These are phyloP conservation scores for Purpureocillium lavendulum DNA, from an alignment of 2,329 filamentous ascomycete species.

Conservation along the genomic window DNA sequence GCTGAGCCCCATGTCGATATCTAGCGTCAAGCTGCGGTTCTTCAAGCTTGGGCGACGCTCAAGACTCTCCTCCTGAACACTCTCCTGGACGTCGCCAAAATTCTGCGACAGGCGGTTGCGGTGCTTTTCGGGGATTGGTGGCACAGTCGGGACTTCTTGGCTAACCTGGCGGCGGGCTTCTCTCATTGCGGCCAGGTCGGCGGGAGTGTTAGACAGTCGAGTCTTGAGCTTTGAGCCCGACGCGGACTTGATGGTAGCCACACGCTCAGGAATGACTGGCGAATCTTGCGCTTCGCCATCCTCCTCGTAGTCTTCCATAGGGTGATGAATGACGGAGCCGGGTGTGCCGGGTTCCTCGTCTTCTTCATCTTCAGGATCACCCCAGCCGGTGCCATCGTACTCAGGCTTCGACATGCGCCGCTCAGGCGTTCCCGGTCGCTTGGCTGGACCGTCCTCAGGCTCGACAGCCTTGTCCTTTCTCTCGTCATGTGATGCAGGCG, in stretches of 20 bases:
- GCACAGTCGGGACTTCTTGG: conserved; percentile 55
- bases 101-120: conserved; percentile 45
- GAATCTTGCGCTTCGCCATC: conserved; percentile 35
- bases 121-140: conserved; percentile 54
- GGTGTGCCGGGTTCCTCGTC: conserved; percentile 64
- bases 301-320: conserved; percentile 41
- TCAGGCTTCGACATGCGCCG: conserved; percentile 47
- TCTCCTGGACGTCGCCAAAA: conserved; percentile 27
- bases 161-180: conserved; percentile 80
- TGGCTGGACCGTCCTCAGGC: conserved; percentile 25
- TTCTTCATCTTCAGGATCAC: conserved; percentile 43
- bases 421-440: conserved; percentile 41
- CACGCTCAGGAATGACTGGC: conserved; percentile 66
- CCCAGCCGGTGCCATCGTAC: conserved; percentile 57
- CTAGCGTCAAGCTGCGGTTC: conserved; percentile 73
- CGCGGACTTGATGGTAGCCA: conserved; percentile 79
- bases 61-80: conserved; percentile 32
- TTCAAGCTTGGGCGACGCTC: conserved; percentile 67
- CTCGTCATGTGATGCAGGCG: background rate
- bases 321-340: conserved; percentile 82
- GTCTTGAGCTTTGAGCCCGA: conserved; percentile 83
- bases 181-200: conserved; percentile 77
- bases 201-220: conserved; percentile 76
- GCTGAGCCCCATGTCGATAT: conserved; percentile 76
- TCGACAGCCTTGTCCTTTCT: conserved; percentile 17